Evolutionary conservation across 441 rosid genomes (phyloP).

Genomic region (Adansonia grandidieri): DNA sequence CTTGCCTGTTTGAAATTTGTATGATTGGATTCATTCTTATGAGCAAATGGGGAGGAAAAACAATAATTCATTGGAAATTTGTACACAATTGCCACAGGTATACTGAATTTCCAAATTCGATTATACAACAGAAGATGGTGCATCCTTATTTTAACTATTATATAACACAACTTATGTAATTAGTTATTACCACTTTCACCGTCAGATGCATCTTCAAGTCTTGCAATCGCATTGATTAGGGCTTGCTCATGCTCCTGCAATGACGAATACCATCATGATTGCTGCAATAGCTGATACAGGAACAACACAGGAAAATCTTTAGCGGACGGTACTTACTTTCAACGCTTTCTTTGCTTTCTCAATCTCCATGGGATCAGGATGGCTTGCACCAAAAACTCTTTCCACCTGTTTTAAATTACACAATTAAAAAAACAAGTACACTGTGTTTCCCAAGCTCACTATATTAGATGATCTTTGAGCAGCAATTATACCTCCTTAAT

Average conservation of each 20-base stretch:
- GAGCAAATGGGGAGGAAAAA: conserved; percentile 5
- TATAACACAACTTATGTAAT: conserved; percentile 50
- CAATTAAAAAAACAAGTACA: conserved; percentile 14
- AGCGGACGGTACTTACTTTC: conserved; percentile 50
- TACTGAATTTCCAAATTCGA: conserved; percentile 35
- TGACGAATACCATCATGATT: conserved; percentile 21
- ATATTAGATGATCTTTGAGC: conserved; percentile 13
- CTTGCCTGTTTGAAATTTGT: background rate
- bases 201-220: conserved; percentile 95
- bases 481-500: conserved; percentile 73
- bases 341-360: conserved; percentile 94
- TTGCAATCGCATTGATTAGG: conserved; percentile 83
- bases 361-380: conserved; percentile 74
- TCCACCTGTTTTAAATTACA: conserved; percentile 65
- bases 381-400: conserved; percentile 72
- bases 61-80: conserved; percentile 29
- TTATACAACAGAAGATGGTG: conserved; percentile 41
- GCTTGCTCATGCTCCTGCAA: conserved; percentile 95
- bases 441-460: conserved; percentile 2
- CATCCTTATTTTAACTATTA: conserved; percentile 34
- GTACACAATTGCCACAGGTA: conserved; percentile 37
- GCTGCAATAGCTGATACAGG: background rate
- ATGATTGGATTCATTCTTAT: background rate
- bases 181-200: conserved; percentile 97
- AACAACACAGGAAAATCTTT: background rate